phyloP scores from a whole-genome alignment of 441 rosid genomes.

The Mallotus repandus region DNA sequence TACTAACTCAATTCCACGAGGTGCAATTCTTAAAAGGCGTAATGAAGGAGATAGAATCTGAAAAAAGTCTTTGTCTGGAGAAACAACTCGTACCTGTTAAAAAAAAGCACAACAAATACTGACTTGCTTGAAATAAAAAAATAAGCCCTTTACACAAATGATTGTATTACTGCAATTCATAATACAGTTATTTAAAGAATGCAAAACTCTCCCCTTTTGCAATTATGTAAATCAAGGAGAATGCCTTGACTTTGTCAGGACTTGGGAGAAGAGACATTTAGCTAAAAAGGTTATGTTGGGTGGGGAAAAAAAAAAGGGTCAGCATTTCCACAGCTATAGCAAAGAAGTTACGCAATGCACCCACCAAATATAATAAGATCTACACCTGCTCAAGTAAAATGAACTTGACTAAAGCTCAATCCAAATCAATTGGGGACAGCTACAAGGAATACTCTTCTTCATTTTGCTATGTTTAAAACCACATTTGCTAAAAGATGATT shows the following conservation, averaged over 20 bases:
- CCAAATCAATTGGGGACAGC: background rate
- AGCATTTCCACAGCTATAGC: background rate
- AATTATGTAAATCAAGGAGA: background rate
- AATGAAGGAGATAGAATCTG: conserved; percentile 94
- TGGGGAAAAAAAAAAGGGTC: background rate
- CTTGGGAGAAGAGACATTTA: background rate
- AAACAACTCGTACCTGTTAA: conserved; percentile 89
- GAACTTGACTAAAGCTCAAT: background rate
- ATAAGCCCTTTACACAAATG: background rate
- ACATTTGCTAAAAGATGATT: background rate
- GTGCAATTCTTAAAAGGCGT: conserved; percentile 88
- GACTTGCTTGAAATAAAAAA: conserved; percentile 7
- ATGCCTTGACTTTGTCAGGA: background rate
- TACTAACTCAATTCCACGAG: conserved; percentile 89
- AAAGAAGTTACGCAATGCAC: background rate
- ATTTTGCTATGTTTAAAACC: background rate
- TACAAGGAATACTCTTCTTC: background rate
- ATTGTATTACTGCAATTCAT: background rate
- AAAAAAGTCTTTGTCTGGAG: conserved; percentile 98
- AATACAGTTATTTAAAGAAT: background rate
- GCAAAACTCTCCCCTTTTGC: background rate
- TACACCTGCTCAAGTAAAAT: background rate
- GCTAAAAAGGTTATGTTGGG: background rate
- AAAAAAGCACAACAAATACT: conserved; percentile 23
- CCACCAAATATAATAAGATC: background rate